phyloP scores from a whole-genome alignment of 1,139 yeast species.

The Nakaseomyces kungkrabaensis region DNA sequence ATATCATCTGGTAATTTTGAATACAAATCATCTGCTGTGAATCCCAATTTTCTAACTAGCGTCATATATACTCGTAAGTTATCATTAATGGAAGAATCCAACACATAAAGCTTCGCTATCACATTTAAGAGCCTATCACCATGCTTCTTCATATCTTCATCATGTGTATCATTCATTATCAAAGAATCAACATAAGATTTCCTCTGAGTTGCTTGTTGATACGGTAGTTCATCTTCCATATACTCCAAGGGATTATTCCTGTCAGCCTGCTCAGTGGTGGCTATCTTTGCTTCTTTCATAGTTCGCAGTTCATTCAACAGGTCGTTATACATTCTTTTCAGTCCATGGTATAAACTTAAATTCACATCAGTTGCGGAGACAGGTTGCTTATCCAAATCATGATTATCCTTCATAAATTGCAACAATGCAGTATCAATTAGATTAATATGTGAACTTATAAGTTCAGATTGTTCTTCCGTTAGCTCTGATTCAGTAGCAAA shows the following conservation, averaged over 20 bases:
- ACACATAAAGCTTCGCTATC: slow-evolving; percentile 18
- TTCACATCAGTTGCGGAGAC: slow-evolving; percentile 22
- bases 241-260: slow-evolving; percentile 12
- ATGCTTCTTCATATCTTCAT: slow-evolving; percentile 9
- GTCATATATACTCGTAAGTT: slow-evolving; percentile 15
- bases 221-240: slow-evolving; percentile 19
- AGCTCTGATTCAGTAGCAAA: slow-evolving; percentile 11
- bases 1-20: not conserved
- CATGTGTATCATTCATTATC: slow-evolving; percentile 7
- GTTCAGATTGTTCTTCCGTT: slow-evolving; percentile 12
- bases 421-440: slow-evolving; percentile 18
- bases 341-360: slow-evolving; percentile 22
- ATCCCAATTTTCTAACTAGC: slow-evolving; percentile 10
- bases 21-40: slow-evolving; percentile 6
- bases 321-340: slow-evolving; percentile 26
- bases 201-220: slow-evolving; percentile 19
- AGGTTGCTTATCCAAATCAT: slow-evolving; percentile 17
- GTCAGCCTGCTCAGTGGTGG: not conserved
- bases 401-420: slow-evolving; percentile 25
- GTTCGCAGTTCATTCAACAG: slow-evolving; percentile 20
- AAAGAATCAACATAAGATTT: slow-evolving; percentile 17
- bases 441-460: slow-evolving; percentile 18
- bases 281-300: slow-evolving; percentile 9
- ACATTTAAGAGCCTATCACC: slow-evolving; percentile 11
- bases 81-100: slow-evolving; percentile 21